Percentiles rank a stretch among this genome's conserved stretches.
Conservation (phyloP, 2,329 filamentous ascomycete genomes). For the Pseudogymnoascus sp. region DNA sequence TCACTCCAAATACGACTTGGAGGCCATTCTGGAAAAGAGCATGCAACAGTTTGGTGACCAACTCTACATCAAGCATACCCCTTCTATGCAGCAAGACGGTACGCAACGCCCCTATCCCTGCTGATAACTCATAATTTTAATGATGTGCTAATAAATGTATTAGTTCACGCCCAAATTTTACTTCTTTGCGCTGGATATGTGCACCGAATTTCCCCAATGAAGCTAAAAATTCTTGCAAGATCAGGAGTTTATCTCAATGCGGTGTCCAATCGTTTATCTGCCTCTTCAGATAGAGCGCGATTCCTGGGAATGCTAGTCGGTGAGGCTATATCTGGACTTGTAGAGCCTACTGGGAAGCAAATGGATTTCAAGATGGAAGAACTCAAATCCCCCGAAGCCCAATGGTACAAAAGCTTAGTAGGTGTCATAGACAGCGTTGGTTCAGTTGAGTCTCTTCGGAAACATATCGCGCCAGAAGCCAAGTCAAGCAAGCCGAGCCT, state of each 20-base stretch:
- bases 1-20: conserved; percentile 44
- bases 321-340: conserved; percentile 53
- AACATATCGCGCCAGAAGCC: conserved; percentile 20
- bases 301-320: conserved; percentile 87
- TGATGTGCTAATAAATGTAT: conserved; percentile 21
- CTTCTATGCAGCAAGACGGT: conserved; percentile 86
- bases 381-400: conserved; percentile 62
- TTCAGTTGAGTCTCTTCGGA: conserved; percentile 41
- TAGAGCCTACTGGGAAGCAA: conserved; percentile 56
- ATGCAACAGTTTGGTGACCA: conserved; percentile 75
- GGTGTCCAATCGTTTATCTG: conserved; percentile 77
- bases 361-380: conserved; percentile 84
- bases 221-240: conserved; percentile 61
- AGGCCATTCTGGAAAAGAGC: conserved; percentile 57
- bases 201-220: conserved; percentile 56
- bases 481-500: conserved; percentile 9
- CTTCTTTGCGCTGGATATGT: conserved; percentile 73
- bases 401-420: conserved; percentile 65
- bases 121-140: conserved; percentile 9
- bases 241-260: conserved; percentile 67
- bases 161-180: conserved; percentile 72
- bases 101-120: conserved; percentile 20
- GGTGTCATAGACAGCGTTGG: conserved; percentile 58
- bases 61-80: conserved; percentile 77
- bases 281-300: conserved; percentile 66